Base-by-base conservation (phyloP, 2,329 filamentous ascomycete species). In the Phyllosticta capitalensis region DNA sequence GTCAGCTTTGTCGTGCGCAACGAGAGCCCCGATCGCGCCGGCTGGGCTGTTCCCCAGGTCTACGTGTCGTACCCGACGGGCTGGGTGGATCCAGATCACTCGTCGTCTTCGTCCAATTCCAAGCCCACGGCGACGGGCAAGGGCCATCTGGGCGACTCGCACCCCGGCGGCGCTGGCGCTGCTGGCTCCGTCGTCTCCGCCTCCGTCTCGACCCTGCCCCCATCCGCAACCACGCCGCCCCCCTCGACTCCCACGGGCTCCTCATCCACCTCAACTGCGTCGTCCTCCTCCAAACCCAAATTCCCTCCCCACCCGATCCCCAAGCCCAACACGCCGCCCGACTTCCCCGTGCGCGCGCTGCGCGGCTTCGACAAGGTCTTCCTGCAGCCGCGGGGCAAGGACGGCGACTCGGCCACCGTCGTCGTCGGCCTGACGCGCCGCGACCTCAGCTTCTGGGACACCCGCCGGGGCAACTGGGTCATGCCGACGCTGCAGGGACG, bases 21-120 rank as follows among this genome's bases (percentile, higher is more conserved):
- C 71, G 79, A 76, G 0, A 82, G 82, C 14, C 62, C 65, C 3
- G 66, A 75, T 1, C 84, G 85, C 60, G 66, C 69, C 20, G 82
- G 80, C 21, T 75, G 76, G 1, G 74, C 78, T 6, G 78, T 84
- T 0, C 72, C 79, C 2, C 82, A 85, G 68, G 70, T 85, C 0
- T 85, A 85, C 66, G 85, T 83, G 28, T 74, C 71, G 7, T 77
- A 76, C 49, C 79, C 83, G 0, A 62, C 74, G 7, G 62, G 69
- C 56, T 75, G 76, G 59, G 67, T 64, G n/a, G 75, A 77, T 55
- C 64, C 67, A 0, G 71, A 72, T 2, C 51, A 21, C 28, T 6
- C 30, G 9, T 12, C 38, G 56, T 6, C 38, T 17, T n/a, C n/a
- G 14, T 45, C 38, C 6, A 38, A 38, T 3, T 38, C 30, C 30